These are phyloP conservation scores for Sicyos edulis DNA, from an alignment of 306 rosid species.

Conservation along the genomic window DNA sequence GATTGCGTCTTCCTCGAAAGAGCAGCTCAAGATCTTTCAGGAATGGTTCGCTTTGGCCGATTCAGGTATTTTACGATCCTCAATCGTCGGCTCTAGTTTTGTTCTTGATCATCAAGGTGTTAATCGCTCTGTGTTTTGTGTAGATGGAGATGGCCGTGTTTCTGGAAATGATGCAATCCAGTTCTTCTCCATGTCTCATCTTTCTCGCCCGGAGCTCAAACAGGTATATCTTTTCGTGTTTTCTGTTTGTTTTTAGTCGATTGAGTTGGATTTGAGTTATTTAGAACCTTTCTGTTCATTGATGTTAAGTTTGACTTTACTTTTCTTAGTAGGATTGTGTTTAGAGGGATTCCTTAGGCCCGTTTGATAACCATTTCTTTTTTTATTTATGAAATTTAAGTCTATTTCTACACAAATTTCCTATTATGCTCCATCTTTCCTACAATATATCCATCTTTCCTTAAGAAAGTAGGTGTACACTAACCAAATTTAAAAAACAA, in stretches of 20 bases:
- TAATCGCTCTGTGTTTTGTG: neutral
- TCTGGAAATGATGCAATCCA: constrained; percentile 70
- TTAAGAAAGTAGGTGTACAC: too few species aligned
- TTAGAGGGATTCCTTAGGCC: too few species aligned
- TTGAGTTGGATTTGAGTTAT: neutral
- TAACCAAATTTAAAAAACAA: too few species aligned
- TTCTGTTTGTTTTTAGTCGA: neutral
- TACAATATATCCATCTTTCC: too few species aligned
- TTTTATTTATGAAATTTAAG: too few species aligned
- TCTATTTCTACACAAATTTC: too few species aligned
- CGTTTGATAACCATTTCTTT: too few species aligned
- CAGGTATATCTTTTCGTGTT: constrained; percentile 33
- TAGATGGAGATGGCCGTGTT: constrained; percentile 78
- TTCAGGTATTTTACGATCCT: constrained; percentile 42
- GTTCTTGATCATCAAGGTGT: neutral
- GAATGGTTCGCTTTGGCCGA: constrained; percentile 81
- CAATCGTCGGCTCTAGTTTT: neutral
- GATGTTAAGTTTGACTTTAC: neutral
- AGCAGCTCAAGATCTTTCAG: constrained; percentile 51
- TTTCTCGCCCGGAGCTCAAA: constrained; percentile 74
- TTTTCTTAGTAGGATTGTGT: neutral
- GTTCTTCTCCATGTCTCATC: constrained; percentile 75
- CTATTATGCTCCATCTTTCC: too few species aligned
- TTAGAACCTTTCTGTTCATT: neutral
- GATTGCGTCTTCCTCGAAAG: constrained; percentile 41